Evolutionary conservation across 768 basidiomycete genomes (phyloP).

Genomic region (Tylopilus felleus): DNA sequence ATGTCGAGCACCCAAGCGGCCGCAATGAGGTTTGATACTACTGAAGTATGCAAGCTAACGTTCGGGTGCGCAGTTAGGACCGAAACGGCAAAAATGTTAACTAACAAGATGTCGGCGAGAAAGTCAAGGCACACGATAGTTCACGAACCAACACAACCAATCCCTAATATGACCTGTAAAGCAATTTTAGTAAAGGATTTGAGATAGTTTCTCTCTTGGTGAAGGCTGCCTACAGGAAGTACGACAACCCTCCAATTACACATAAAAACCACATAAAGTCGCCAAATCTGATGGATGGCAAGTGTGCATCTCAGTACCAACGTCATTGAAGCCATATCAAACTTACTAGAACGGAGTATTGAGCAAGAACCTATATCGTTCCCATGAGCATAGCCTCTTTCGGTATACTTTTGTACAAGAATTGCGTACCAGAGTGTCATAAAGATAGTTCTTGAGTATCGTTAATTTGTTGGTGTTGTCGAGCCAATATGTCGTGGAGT

Average conservation of each 20-base stretch:
- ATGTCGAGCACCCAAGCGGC: background rate
- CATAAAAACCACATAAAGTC: conserved; percentile 4
- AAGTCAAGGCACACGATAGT: background rate
- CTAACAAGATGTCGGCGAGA: background rate
- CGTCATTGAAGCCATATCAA: background rate
- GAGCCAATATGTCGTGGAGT: conserved; percentile 1
- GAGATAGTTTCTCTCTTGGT: no score
- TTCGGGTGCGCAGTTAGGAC: background rate
- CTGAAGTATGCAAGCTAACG: background rate
- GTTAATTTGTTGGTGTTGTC: background rate
- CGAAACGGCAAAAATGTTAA: background rate
- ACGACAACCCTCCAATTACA: background rate
- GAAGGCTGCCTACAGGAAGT: background rate
- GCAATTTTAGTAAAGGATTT: background rate
- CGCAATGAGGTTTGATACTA: background rate
- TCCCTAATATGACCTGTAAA: background rate
- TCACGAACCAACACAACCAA: background rate
- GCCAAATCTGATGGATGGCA: conserved; percentile 4
- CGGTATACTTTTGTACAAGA: no score
- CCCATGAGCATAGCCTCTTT: background rate
- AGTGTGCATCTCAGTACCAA: background rate
- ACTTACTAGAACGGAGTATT: background rate
- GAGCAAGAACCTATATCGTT: background rate
- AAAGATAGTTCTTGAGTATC: background rate
- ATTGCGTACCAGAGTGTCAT: background rate